These are phyloP conservation scores for Pythium angustatum DNA, from an alignment of 352 stramenopile genomes.

Conservation along the genomic window DNA sequence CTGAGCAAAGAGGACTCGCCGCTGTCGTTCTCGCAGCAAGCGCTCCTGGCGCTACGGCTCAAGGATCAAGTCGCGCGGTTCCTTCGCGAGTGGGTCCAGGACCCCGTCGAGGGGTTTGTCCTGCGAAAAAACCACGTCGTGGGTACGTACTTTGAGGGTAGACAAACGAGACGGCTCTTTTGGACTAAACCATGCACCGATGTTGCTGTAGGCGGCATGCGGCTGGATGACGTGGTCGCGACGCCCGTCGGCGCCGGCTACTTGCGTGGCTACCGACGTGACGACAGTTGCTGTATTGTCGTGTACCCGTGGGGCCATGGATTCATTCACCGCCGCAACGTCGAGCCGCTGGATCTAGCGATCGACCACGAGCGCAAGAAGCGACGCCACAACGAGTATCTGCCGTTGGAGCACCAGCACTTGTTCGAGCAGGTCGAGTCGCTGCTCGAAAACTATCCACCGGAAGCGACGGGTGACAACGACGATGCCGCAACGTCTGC, in stretches of 20 bases:
- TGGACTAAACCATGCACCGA: too few species aligned
- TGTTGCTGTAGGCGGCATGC: slow-evolving; percentile 27
- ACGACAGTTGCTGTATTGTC: slow-evolving; percentile 68
- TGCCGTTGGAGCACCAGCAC: slow-evolving; percentile 68
- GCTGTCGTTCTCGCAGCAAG: slow-evolving; percentile 33
- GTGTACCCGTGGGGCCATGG: slow-evolving; percentile 76
- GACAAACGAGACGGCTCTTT: too few species aligned
- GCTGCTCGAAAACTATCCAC: slow-evolving; percentile 49
- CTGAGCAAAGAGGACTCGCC: slow-evolving; percentile 22
- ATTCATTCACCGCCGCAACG: slow-evolving; percentile 59
- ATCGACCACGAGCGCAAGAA: slow-evolving; percentile 31
- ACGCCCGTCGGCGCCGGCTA: slow-evolving; percentile 65
- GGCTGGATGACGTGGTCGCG: slow-evolving; percentile 62
- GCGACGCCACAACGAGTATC: slow-evolving; percentile 30
- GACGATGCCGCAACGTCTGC: too few species aligned
- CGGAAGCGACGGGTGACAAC: slow-evolving; percentile 11
- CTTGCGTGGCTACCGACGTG: slow-evolving; percentile 52
- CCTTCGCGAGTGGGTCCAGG: slow-evolving; percentile 66
- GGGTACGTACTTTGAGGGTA: too few species aligned
- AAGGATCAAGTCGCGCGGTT: slow-evolving; percentile 74
- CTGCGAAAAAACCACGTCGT: slow-evolving; percentile 72
- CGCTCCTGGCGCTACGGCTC: slow-evolving; percentile 53
- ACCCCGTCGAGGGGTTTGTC: slow-evolving; percentile 70
- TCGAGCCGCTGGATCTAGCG: slow-evolving; percentile 36
- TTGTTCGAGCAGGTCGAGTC: slow-evolving; percentile 70